These are phyloP conservation scores for Dactylonectria macrodidyma DNA, from an alignment of 2,329 filamentous ascomycete species.

Conservation along the genomic window DNA sequence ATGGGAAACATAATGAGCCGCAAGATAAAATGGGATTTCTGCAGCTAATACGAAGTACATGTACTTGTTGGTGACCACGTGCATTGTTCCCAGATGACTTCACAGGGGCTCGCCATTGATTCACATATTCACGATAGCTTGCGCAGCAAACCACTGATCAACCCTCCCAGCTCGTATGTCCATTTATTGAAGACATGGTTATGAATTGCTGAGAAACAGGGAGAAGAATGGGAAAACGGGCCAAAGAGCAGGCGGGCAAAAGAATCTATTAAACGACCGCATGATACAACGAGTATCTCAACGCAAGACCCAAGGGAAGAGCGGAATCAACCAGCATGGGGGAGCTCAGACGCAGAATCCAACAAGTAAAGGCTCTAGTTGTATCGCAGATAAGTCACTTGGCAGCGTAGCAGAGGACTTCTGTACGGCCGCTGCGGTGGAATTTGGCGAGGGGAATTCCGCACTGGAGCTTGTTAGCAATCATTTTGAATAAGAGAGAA, in stretches of 20 bases:
- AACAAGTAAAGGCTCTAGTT: not conserved
- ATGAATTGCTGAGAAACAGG: too few species aligned
- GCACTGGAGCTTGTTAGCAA: constrained; percentile 33
- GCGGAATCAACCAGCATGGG: not conserved
- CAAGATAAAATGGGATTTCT: not conserved
- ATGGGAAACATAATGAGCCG: not conserved
- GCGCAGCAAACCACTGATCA: not conserved
- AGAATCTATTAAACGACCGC: not conserved
- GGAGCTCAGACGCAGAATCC: not conserved
- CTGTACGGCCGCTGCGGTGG: constrained; percentile 41
- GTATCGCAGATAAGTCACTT: constrained; percentile 14
- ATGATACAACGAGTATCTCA: not conserved
- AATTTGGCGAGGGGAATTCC: constrained; percentile 38
- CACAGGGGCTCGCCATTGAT: not conserved
- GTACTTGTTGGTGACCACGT: not conserved
- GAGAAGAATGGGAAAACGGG: too few species aligned
- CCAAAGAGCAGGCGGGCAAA: not conserved
- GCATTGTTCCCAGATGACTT: not conserved
- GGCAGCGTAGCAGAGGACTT: constrained; percentile 32
- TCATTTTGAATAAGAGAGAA: not conserved
- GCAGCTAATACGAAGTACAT: not conserved
- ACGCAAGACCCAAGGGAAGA: not conserved
- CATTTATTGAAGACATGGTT: not conserved
- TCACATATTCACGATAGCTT: not conserved
- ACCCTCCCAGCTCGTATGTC: not conserved